Evolutionary conservation across 192 early-diverging fungal species (phyloP), one percentile per base, ranked within the genome.

Genomic region (Chytriomyces confervae): DNA sequence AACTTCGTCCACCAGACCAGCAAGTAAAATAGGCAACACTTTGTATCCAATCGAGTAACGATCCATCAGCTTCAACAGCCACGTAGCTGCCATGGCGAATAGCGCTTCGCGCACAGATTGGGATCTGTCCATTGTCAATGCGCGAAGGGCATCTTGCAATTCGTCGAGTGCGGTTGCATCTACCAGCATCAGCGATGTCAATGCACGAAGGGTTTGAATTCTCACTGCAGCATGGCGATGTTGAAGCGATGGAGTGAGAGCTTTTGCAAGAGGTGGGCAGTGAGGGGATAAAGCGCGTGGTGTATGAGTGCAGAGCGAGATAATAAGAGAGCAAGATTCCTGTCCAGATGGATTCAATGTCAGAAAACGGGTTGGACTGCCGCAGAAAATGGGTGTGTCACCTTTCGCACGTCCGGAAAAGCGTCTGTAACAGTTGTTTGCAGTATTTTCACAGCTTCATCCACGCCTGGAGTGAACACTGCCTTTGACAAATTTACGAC

Each of bases 371-470:
- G n/a, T 29, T 18, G 0, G 44, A 47, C 23, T 18, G 27, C 18
- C 24, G 6, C 10, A 23, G 51, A n/a, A 43, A 61, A 45, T 16
- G 50, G 2, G 43, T 29, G 11, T n/a, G 1, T 18, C 45, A 88
- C 87, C 82, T 90, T 90, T 64, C 81, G 81, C 23, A 90, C 83
- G 23, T 90, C 87, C 18, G 86, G 88, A 70, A 83, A 90, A 6
- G 86, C 75, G 69, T 90, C 89, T 7, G 23, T 57, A 16, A 89
- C 46, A 0, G 82, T 82, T 23, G 69, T 44, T 53, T 24, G 46
- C 49, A 90, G 67, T 49, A 89, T 84, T 29, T 76, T 68, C n/a
- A 85, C 76, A 7, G 77, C 61, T 24, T 85, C 88, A 29, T 88
- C 88, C 60, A 86, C 85, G 67, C 85, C 88, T 7, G 86, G 85